phyloP scores from a whole-genome alignment of 306 rosid species.

The barrel medic (Medicago truncatula) region MtrunA17r5.0-ANR NC_053043.1:35203001-35203500 shows the following conservation, averaged over 20 bases:
- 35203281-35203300: constrained; percentile 18
- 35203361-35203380: constrained; percentile 18
- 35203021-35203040: too few relatives aligned
- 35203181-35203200: too few relatives aligned
- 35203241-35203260: neutral
- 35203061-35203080: too few relatives aligned
- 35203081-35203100: too few relatives aligned
- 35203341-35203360: neutral
- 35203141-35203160: too few relatives aligned
- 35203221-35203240: too few relatives aligned
- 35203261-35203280: constrained; percentile 1
- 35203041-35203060: too few relatives aligned
- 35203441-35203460: neutral
- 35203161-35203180: too few relatives aligned
- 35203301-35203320: constrained; percentile 6
- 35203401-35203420: neutral
- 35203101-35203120: too few relatives aligned
- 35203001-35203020: too few relatives aligned
- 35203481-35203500: neutral
- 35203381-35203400: neutral
- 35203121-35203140: too few relatives aligned
- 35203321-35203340: neutral
- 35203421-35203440: constrained; percentile 2
- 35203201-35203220: too few relatives aligned
- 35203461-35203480: neutral